Percentiles rank a stretch among this genome's conserved stretches.
Conservation (phyloP, 176 grass and related monocot genomes). For the Cenchrus fungigraminus region DNA sequence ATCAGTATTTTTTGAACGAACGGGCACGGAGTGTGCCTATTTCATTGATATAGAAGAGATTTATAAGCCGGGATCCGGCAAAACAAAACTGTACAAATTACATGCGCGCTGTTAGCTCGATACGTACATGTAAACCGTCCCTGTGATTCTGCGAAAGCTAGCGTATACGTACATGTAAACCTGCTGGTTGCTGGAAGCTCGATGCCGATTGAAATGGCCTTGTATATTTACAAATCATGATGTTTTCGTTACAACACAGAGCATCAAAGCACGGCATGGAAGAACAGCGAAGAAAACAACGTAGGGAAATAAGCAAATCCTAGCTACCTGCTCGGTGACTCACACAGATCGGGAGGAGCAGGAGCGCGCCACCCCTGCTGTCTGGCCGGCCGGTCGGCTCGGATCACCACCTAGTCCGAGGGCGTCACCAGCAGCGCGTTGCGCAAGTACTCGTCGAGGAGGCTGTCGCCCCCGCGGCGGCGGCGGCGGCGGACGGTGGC, state of each 20-base stretch:
- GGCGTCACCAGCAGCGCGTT: conserved; percentile 17
- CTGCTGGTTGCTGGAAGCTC: background rate
- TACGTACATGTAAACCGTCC: no score
- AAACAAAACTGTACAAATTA: no score
- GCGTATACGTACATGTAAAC: background rate
- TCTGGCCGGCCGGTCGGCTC: no score
- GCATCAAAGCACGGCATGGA: background rate
- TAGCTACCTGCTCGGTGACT: background rate
- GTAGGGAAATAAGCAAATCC: background rate
- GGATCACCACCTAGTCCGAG: conserved; percentile 5
- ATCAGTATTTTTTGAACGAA: no score
- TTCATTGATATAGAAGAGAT: no score
- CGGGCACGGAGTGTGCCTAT: no score
- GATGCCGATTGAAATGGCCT: background rate
- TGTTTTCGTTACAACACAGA: background rate
- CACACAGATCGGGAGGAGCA: no score
- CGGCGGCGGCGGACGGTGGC: background rate
- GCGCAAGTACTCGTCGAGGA: conserved; percentile 21
- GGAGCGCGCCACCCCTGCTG: no score
- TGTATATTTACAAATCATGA: background rate
- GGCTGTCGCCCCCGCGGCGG: background rate
- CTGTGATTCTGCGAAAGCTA: no score
- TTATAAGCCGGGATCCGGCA: no score
- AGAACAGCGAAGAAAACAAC: background rate
- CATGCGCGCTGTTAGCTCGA: no score